Evolutionary conservation across 768 basidiomycete species (phyloP).

Genomic region (Agaricus subrufescens): DNA sequence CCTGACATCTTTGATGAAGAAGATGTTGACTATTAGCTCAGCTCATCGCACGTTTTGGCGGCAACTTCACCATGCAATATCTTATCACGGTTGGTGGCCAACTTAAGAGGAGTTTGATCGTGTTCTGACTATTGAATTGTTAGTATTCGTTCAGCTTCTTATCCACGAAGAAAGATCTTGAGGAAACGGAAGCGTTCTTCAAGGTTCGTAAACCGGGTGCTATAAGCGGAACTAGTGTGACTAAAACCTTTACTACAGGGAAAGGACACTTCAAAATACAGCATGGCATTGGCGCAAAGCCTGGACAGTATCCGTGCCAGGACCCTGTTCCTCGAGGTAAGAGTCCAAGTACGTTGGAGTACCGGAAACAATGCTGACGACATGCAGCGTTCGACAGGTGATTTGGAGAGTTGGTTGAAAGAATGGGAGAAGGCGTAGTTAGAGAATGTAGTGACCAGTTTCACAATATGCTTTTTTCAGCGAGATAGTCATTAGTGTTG

Average conservation of each 20-base stretch:
- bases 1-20: neutral
- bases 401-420: conserved; percentile 53
- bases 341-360: conserved; percentile 2
- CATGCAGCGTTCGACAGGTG: conserved; percentile 51
- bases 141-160: conserved; percentile 40
- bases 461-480: neutral
- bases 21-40: conserved; percentile 19
- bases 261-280: conserved; percentile 68
- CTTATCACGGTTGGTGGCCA: conserved; percentile 45
- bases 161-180: conserved; percentile 63
- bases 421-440: neutral
- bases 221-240: conserved; percentile 14
- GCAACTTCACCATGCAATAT: conserved; percentile 54
- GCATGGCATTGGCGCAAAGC: conserved; percentile 58
- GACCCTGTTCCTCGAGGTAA: conserved; percentile 58
- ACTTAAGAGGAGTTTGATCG: neutral
- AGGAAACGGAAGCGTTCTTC: conserved; percentile 68
- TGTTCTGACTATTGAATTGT: neutral
- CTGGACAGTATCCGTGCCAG: conserved; percentile 64
- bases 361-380: neutral
- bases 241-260: conserved; percentile 30
- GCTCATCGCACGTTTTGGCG: conserved; percentile 67
- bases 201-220: conserved; percentile 38
- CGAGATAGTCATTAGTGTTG: no score
- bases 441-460: conserved; percentile 2